These are phyloP conservation scores for Polytrichum formosum DNA, from an alignment of 225 moss, liverwort and hornwort species.

Conservation along the genomic window DNA sequence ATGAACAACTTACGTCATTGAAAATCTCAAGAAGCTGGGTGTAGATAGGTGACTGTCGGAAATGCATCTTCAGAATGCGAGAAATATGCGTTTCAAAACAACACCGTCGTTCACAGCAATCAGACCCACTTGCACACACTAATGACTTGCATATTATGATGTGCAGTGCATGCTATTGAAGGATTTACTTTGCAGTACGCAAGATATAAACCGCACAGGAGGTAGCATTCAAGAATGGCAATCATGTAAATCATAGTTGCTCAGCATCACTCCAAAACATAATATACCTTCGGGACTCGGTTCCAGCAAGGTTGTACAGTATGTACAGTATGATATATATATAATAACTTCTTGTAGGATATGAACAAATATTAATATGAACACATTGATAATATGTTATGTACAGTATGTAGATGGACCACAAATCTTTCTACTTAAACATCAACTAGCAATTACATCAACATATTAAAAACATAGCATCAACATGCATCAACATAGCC, in stretches of 20 bases:
- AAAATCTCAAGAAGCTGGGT: constrained; percentile 79
- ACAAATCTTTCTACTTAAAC: too few relatives aligned
- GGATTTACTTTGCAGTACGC: neutral
- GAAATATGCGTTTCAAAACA: constrained; percentile 71
- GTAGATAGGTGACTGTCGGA: constrained; percentile 70
- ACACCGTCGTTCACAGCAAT: constrained; percentile 93
- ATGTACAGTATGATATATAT: too few relatives aligned
- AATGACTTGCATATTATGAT: constrained; percentile 3
- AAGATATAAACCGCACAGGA: neutral
- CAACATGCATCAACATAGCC: too few relatives aligned
- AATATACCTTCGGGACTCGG: constrained; percentile 74
- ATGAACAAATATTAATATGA: too few relatives aligned
- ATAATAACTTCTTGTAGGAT: too few relatives aligned
- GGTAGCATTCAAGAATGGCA: neutral
- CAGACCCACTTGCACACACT: constrained; percentile 62
- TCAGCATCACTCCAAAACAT: neutral
- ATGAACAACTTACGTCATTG: constrained; percentile 45
- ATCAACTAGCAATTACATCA: too few relatives aligned
- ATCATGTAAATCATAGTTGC: neutral
- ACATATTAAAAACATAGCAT: too few relatives aligned
- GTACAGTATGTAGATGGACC: too few relatives aligned
- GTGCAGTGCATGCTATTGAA: neutral
- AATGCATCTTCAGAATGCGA: constrained; percentile 84
- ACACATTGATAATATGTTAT: too few relatives aligned
- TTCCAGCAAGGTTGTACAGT: constrained; percentile 97